Percentiles rank a stretch among this genome's conserved stretches.
Evolutionary conservation across 176 grass and related monocot genomes (phyloP).

Genomic region (Oryza australiensis): DNA sequence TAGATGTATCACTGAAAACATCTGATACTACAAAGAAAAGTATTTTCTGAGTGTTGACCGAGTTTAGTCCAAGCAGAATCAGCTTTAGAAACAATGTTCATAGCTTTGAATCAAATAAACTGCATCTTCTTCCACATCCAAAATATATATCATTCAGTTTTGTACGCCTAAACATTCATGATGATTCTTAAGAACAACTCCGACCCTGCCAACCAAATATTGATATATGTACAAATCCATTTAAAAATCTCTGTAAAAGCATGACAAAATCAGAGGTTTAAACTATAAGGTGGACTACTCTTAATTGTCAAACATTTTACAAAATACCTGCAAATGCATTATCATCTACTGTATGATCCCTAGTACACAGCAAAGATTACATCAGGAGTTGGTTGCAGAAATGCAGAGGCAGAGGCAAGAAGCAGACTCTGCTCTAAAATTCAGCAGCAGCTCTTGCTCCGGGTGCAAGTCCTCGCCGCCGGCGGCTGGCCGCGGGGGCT

Average conservation of each 20-base stretch:
- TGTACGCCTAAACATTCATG: background rate
- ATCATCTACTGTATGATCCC: background rate
- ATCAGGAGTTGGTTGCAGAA: background rate
- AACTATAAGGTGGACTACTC: background rate
- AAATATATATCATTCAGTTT: background rate
- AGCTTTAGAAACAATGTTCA: background rate
- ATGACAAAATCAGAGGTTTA: background rate
- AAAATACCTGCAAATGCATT: slow-evolving; percentile 28
- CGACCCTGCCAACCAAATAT: background rate
- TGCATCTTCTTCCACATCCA: background rate
- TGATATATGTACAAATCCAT: background rate
- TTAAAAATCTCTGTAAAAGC: background rate
- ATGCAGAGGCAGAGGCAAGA: background rate
- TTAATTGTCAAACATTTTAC: slow-evolving; percentile 5
- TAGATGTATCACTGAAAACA: too few species aligned
- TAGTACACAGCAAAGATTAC: slow-evolving; percentile 4
- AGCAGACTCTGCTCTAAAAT: slow-evolving; percentile 34
- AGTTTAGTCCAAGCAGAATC: too few species aligned
- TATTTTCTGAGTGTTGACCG: too few species aligned
- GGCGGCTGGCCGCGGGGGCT: slow-evolving; percentile 32
- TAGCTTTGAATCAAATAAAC: background rate
- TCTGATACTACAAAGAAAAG: too few species aligned
- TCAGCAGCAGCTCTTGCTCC: slow-evolving; percentile 51
- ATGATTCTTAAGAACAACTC: background rate
- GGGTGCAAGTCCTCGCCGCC: slow-evolving; percentile 13